Evolutionary conservation across 176 grass and related monocot genomes (phyloP).

Genomic region (Carex littledalei): DNA sequence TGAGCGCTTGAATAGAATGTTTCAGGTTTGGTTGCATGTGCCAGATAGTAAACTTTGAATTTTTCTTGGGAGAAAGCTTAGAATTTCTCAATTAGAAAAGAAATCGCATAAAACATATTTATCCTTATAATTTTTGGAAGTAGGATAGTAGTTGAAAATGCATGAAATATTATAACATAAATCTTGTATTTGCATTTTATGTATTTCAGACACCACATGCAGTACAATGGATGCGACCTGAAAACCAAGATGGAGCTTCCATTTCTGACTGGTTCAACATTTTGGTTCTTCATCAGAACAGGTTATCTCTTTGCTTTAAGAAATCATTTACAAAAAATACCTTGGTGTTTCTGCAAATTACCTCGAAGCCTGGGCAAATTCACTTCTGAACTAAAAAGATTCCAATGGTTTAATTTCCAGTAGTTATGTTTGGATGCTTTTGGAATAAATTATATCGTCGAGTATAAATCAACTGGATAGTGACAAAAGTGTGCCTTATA

Average conservation of each 20-base stretch:
- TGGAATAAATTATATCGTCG: neutral
- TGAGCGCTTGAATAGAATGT: slow-evolving; percentile 59
- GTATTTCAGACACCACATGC: slow-evolving; percentile 60
- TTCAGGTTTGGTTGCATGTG: slow-evolving; percentile 43
- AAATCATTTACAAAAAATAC: neutral
- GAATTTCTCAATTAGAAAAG: neutral
- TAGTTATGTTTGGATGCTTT: neutral
- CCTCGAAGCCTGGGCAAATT: neutral
- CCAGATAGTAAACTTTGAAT: neutral
- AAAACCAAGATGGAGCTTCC: slow-evolving; percentile 39
- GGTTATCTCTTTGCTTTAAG: slow-evolving; percentile 17
- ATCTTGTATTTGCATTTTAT: slow-evolving; percentile 18
- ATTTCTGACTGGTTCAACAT: slow-evolving; percentile 79
- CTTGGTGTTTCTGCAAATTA: neutral
- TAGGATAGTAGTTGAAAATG: neutral
- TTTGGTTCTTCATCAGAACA: slow-evolving; percentile 83
- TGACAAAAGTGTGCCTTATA: neutral
- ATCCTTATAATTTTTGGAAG: neutral
- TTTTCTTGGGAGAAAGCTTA: neutral
- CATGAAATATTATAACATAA: neutral
- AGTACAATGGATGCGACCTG: slow-evolving; percentile 56
- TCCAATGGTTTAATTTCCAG: neutral
- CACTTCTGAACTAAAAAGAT: neutral
- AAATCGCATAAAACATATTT: neutral
- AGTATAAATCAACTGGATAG: neutral